Conservation (phyloP, 164 flowering plant species). For the Buxus sempervirens region DNA sequence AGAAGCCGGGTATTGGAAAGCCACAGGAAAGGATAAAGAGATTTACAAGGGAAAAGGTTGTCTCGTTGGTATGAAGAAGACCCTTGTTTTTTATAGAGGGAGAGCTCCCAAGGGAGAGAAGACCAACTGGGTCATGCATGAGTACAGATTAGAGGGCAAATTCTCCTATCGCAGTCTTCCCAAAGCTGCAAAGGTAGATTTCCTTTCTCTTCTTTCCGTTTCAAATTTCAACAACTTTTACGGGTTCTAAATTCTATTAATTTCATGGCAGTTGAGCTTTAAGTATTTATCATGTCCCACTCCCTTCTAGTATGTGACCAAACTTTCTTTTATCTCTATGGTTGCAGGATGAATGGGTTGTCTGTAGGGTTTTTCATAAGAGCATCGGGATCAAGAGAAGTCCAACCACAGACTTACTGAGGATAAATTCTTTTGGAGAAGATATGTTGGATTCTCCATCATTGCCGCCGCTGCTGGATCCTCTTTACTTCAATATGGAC, state of each 20-base stretch:
- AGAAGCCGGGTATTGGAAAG: slow-evolving; percentile 63
- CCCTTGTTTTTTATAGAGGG: slow-evolving; percentile 61
- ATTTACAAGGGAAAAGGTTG: slow-evolving; percentile 39
- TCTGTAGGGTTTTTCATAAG: slow-evolving; percentile 57
- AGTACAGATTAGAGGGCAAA: slow-evolving; percentile 49
- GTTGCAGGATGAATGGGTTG: slow-evolving; percentile 68
- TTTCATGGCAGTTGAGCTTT: no score
- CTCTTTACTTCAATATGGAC: slow-evolving; percentile 14
- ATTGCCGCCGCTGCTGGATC: slow-evolving; percentile 53
- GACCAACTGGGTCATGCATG: slow-evolving; percentile 67
- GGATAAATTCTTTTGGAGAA: slow-evolving; percentile 41
- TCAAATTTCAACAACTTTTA: background rate
- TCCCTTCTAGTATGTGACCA: background rate
- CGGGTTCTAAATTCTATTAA: no score
- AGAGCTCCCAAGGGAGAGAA: slow-evolving; percentile 69
- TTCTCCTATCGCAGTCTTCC: slow-evolving; percentile 33
- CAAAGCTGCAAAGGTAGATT: slow-evolving; percentile 32
- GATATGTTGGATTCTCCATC: slow-evolving; percentile 35
- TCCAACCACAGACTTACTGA: slow-evolving; percentile 22
- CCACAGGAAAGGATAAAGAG: slow-evolving; percentile 65
- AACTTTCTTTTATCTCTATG: background rate
- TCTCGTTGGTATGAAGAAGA: slow-evolving; percentile 66
- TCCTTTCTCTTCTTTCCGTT: background rate
- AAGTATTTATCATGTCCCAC: no score
- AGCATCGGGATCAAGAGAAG: slow-evolving; percentile 35